phyloP scores from a whole-genome alignment of 1,284 basidiomycete species.

The Coriolopsis trogii region DNA sequence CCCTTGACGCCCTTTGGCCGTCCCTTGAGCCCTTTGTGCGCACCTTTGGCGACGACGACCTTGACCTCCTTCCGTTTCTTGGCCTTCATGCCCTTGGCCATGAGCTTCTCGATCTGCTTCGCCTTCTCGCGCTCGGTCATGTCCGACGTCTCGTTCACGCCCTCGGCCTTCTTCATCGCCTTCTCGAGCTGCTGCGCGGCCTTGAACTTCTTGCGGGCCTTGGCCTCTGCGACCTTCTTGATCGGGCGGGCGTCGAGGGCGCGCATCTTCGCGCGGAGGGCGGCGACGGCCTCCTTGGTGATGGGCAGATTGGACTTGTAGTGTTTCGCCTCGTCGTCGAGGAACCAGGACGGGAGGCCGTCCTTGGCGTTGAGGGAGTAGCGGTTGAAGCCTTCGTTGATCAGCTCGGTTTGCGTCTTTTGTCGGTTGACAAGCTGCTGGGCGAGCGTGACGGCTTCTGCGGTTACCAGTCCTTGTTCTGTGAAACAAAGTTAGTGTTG shows the following conservation, averaged over 20 bases:
- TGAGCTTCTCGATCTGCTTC: conserved; percentile 89
- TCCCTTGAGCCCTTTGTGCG: conserved; percentile 89
- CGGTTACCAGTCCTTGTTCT: conserved; percentile 89
- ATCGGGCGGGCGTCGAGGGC: conserved; percentile 97
- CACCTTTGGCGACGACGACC: conserved; percentile 91
- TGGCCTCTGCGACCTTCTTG: conserved; percentile 99
- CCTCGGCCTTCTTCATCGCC: conserved; percentile 96
- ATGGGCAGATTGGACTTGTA: conserved; percentile 96
- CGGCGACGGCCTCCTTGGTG: conserved; percentile 93
- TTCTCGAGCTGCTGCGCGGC: conserved; percentile 87
- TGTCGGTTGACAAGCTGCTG: conserved; percentile 92
- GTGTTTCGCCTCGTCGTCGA: conserved; percentile 93
- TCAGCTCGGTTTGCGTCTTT: conserved; percentile 85
- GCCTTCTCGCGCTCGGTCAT: conserved; percentile 96
- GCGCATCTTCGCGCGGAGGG: conserved; percentile 88
- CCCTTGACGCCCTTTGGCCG: conserved; percentile 97
- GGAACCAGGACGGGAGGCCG: conserved; percentile 93
- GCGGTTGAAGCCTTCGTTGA: conserved; percentile 96
- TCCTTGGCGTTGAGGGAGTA: conserved; percentile 93
- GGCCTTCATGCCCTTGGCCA: conserved; percentile 76
- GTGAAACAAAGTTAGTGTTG: conserved; percentile 12
- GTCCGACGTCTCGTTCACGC: conserved; percentile 88
- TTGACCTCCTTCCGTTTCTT: conserved; percentile 82
- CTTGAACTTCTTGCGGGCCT: conserved; percentile 95
- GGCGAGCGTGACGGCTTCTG: conserved; percentile 92